Evolutionary conservation across 805 yeast genomes (phyloP).

Genomic region (Sugiyamaella floridensis): DNA sequence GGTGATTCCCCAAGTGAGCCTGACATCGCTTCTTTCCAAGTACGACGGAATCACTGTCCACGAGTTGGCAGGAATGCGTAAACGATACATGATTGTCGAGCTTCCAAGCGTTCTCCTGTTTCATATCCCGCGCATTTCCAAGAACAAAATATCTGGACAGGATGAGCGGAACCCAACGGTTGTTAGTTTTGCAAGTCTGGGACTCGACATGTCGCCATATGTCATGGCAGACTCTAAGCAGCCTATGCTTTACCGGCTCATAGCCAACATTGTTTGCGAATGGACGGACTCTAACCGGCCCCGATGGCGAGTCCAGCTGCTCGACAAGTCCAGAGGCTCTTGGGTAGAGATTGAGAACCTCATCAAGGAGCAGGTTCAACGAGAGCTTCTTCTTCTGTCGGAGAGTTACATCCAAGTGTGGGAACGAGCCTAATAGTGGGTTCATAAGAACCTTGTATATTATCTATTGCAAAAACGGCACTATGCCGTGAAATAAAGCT

Average conservation of each 20-base stretch:
- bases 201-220: constrained; percentile 34
- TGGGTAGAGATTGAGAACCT: constrained; percentile 61
- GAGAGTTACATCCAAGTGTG: constrained; percentile 66
- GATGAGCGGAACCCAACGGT: constrained; percentile 51
- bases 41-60: constrained; percentile 29
- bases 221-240: constrained; percentile 18
- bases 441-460: neutral
- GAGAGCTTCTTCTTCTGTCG: constrained; percentile 53
- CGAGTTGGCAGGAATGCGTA: constrained; percentile 32
- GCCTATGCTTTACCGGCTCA: constrained; percentile 35
- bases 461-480: neutral
- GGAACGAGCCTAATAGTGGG: constrained; percentile 31
- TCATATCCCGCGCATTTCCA: constrained; percentile 49
- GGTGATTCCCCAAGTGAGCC: constrained; percentile 44
- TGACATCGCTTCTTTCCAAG: constrained; percentile 38
- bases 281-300: constrained; percentile 23
- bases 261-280: constrained; percentile 44
- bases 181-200: constrained; percentile 47
- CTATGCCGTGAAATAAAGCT: neutral
- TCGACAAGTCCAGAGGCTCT: constrained; percentile 33
- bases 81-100: constrained; percentile 34
- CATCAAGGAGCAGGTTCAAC: constrained; percentile 40
- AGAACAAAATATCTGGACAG: constrained; percentile 27
- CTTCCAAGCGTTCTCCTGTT: constrained; percentile 52
- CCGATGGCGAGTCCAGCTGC: constrained; percentile 46